Conservation (phyloP, 1,139 yeast species). For the Nematodospora anomalae region DNA sequence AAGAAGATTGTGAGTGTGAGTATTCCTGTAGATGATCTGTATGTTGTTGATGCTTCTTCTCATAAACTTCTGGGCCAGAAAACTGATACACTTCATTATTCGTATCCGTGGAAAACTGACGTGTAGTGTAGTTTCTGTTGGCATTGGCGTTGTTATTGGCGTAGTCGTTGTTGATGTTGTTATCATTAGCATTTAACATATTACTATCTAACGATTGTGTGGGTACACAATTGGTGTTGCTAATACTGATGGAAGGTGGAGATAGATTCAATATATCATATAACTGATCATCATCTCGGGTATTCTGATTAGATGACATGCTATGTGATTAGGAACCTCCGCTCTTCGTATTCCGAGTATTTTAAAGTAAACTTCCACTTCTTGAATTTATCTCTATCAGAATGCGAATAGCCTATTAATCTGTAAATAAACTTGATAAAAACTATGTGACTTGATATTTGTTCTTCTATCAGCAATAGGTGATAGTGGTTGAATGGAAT, state of each 20-base stretch:
- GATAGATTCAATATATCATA: constrained; percentile 24
- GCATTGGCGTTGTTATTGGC: constrained; percentile 2
- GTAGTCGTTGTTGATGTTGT: constrained; percentile 3
- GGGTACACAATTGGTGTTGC: background rate
- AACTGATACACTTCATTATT: constrained; percentile 1
- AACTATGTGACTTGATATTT: too few species aligned
- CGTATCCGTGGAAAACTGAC: background rate
- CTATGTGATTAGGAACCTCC: too few species aligned
- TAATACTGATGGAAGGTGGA: constrained; percentile 15
- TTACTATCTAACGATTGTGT: constrained; percentile 3
- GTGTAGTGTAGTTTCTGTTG: constrained; percentile 2
- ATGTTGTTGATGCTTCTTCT: background rate
- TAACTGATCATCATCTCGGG: constrained; percentile 26
- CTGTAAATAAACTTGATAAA: too few species aligned
- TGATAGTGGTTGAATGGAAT: too few species aligned
- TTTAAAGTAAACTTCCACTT: too few species aligned
- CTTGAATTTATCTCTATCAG: too few species aligned
- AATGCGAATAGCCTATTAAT: too few species aligned
- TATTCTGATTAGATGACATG: constrained; percentile 7
- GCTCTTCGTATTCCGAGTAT: too few species aligned
- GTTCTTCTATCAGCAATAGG: too few species aligned
- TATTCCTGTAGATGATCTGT: constrained; percentile 1
- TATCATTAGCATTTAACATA: constrained; percentile 1
- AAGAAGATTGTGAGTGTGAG: constrained; percentile 6
- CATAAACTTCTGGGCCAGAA: background rate